Evolutionary conservation across 441 rosid species (phyloP).

Genomic region (Erysimum cheiri): DNA sequence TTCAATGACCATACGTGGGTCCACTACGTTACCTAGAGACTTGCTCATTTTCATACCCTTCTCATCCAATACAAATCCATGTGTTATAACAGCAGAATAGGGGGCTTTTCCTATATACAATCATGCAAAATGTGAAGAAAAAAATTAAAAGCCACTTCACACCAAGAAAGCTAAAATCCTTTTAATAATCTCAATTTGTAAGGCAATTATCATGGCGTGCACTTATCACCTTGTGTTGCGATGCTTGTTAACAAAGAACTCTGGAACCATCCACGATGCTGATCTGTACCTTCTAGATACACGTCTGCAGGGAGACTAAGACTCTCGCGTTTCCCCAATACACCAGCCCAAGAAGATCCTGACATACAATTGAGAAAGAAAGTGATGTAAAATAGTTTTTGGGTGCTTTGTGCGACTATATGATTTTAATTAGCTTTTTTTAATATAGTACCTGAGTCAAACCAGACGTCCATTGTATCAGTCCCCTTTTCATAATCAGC

Average conservation of each 20-base stretch:
- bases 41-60: constrained; percentile 98
- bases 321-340: constrained; percentile 70
- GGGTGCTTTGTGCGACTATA: not conserved
- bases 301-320: constrained; percentile 88
- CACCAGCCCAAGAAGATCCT: constrained; percentile 99
- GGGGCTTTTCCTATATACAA: constrained; percentile 84
- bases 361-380: constrained; percentile 38
- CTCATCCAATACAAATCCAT: constrained; percentile 99
- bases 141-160: constrained; percentile 25
- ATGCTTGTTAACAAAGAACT: constrained; percentile 93
- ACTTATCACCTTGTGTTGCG: constrained; percentile 77
- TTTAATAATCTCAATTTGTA: constrained; percentile 8
- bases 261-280: constrained; percentile 99
- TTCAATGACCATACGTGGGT: constrained; percentile 81
- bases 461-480: constrained; percentile 99
- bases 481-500: constrained; percentile 89
- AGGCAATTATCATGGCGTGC: constrained; percentile 15
- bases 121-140: constrained; percentile 31
- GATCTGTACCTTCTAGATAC: constrained; percentile 98
- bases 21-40: constrained; percentile 95
- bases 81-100: constrained; percentile 84
- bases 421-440: not conserved
- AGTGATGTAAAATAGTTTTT: constrained; percentile 30
- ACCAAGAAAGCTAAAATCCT: constrained; percentile 30
- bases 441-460: constrained; percentile 80